Evolutionary conservation across 345 rosid species (phyloP).

Genomic region (Bruguiera parviflora): DNA sequence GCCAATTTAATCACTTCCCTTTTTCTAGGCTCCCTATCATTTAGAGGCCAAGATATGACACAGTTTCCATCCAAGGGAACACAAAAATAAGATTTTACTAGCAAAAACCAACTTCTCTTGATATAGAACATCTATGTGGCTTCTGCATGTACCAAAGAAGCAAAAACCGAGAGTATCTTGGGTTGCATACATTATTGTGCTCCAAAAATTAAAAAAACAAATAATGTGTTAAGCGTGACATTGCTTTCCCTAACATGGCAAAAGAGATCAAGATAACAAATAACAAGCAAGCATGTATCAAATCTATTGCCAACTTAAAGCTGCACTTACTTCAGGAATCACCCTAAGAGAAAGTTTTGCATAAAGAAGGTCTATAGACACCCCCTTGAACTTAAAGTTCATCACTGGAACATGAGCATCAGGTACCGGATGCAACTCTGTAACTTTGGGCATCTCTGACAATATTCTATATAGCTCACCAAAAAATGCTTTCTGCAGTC

Average conservation of each 20-base stretch:
- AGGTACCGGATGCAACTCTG: constrained; percentile 95
- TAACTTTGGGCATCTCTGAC: constrained; percentile 86
- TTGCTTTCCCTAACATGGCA: not conserved
- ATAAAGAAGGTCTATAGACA: constrained; percentile 93
- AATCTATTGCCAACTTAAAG: constrained; percentile 5
- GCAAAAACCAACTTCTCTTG: no score
- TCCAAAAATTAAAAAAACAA: not conserved
- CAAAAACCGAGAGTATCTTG: no score
- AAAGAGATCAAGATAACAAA: not conserved
- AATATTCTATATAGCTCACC: constrained; percentile 82
- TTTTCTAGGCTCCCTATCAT: no score
- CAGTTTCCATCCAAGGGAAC: no score
- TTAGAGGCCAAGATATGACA: no score
- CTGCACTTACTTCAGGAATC: constrained; percentile 81
- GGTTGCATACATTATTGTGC: no score
- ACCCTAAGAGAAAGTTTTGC: constrained; percentile 89
- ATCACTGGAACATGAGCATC: constrained; percentile 97
- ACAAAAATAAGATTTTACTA: no score
- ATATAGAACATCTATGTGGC: no score
- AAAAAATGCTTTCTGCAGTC: constrained; percentile 82
- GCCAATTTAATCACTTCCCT: no score
- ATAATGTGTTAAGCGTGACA: not conserved
- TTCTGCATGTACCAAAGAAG: no score
- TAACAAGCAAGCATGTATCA: not conserved
- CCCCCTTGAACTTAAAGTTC: constrained; percentile 81